Base-by-base conservation (phyloP, 108 stramenopile species). In the Stephanodiscus triporus region DNA sequence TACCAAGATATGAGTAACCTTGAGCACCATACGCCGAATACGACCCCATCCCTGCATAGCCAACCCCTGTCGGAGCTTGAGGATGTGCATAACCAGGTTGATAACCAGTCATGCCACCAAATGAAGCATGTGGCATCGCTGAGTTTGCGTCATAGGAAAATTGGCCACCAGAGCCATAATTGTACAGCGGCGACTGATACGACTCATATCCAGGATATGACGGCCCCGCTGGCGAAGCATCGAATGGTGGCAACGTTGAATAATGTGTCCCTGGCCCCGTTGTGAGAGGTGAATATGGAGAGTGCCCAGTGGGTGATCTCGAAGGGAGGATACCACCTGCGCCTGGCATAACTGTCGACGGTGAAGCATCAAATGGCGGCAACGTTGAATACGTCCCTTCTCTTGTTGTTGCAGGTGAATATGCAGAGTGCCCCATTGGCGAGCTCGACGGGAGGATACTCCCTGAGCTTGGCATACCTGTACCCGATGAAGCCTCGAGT, bases 81-180 rank as follows among this genome's bases (percentile, higher is more conserved):
- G 68, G 54, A 36, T 67, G 17, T 24, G 50, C 55, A 27, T 38
- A 77, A 26, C 53, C 30, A 47, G 65, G 26, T 34, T 70, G 68
- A 64, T 50, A 64, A 23, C 66, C 66, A 49, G 26, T 9, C 17
- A 36, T 23, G 13, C 50, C 40, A 24, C 63, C 66, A 34, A 30
- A n/a, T 19, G 49, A 37, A 24, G 51, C 24, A 54, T 67, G 30
- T 67, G 34, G 36, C 27, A 51, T 49, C 9, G 66, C 26, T 54
- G 66, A 53, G 23, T 20, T 53, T 23, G 66, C 29, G 47, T 19
- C 66, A 17, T 51, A 53, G 17, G 55, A 40, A 43, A 56, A 64
- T 43, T 66, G 75, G 26, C 66, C 57, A 34, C 67, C 63, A 11
- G 75, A 76, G 20, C 60, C 75, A 54, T 76, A 76, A 6, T 37